These are phyloP conservation scores for Nitzschia inconspicua DNA, from an alignment of 108 stramenopile genomes.

Conservation along the genomic window DNA sequence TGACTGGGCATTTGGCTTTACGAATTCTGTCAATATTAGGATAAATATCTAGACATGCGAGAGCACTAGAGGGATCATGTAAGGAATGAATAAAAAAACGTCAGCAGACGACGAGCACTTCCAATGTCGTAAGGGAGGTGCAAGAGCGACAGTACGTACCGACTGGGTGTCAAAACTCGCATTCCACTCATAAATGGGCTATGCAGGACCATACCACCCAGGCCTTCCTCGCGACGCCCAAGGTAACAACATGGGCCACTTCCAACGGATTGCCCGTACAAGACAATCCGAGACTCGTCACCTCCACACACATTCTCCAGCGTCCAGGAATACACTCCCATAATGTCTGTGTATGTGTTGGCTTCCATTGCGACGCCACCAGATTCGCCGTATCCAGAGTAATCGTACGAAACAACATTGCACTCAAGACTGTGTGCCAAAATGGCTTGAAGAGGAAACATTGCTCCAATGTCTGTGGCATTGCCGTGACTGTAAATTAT, in stretches of 20 bases:
- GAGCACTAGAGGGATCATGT: constrained; percentile 22
- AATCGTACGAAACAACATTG: constrained; percentile 86
- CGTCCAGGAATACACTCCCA: constrained; percentile 72
- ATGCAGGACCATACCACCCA: constrained; percentile 82
- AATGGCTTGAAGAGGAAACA: constrained; percentile 61
- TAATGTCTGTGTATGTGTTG: constrained; percentile 82
- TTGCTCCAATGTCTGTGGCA: constrained; percentile 87
- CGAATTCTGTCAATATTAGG: constrained; percentile 84
- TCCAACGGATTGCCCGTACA: constrained; percentile 92
- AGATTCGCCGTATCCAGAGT: constrained; percentile 82
- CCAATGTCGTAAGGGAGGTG: neutral
- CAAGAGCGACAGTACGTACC: constrained; percentile 27
- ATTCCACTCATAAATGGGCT: constrained; percentile 86
- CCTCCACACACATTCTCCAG: constrained; percentile 37
- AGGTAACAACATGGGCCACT: constrained; percentile 80
- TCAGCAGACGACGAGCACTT: neutral
- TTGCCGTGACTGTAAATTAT: constrained; percentile 90
- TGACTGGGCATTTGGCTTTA: constrained; percentile 74
- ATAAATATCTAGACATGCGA: constrained; percentile 86
- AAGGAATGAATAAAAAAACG: neutral
- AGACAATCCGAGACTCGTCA: constrained; percentile 50
- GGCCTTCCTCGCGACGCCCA: constrained; percentile 36
- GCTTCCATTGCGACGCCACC: constrained; percentile 77
- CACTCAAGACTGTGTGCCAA: constrained; percentile 58
- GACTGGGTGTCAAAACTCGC: constrained; percentile 82